These are phyloP conservation scores for Leccinum boreale DNA, from an alignment of 768 basidiomycete genomes.

Conservation along the genomic window DNA sequence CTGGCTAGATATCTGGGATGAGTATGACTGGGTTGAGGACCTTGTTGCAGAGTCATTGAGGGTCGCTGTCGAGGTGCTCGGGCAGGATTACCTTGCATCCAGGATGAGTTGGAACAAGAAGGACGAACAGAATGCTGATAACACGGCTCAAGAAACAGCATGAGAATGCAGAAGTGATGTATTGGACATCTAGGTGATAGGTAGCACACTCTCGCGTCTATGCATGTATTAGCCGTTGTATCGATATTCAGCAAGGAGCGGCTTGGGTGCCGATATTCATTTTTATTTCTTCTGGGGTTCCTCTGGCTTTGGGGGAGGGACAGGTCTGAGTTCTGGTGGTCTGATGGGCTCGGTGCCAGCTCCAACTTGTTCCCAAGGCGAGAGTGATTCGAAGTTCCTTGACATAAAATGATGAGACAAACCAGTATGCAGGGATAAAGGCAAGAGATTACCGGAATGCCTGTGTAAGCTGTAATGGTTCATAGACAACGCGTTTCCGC, in stretches of 20 bases:
- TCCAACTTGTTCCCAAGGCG: conserved; percentile 96
- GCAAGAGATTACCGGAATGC: conserved; percentile 76
- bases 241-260: conserved; percentile 7
- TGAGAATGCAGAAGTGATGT: conserved; percentile 2
- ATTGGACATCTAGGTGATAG: conserved; percentile 7
- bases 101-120: conserved; percentile 79
- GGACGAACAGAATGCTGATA: conserved; percentile 7
- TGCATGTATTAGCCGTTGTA: conserved; percentile 13
- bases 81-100: conserved; percentile 85
- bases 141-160: conserved; percentile 3
- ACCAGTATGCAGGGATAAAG: neutral
- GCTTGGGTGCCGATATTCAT: neutral
- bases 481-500: conserved; percentile 94
- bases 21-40: conserved; percentile 96
- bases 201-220: conserved; percentile 6
- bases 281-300: conserved; percentile 76
- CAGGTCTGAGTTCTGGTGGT: conserved; percentile 73
- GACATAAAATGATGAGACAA: neutral
- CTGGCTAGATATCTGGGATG: conserved; percentile 90
- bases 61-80: conserved; percentile 83
- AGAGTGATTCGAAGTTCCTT: conserved; percentile 91
- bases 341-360: conserved; percentile 49
- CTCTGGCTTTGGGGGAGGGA: conserved; percentile 72
- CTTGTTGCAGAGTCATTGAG: conserved; percentile 82
- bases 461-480: conserved; percentile 95